A percentile compares a stretch with the other conserved stretches of the same genome.
These are phyloP conservation scores for Colletotrichum filicis DNA, from an alignment of 2,329 filamentous ascomycete genomes.

Conservation along the genomic window DNA sequence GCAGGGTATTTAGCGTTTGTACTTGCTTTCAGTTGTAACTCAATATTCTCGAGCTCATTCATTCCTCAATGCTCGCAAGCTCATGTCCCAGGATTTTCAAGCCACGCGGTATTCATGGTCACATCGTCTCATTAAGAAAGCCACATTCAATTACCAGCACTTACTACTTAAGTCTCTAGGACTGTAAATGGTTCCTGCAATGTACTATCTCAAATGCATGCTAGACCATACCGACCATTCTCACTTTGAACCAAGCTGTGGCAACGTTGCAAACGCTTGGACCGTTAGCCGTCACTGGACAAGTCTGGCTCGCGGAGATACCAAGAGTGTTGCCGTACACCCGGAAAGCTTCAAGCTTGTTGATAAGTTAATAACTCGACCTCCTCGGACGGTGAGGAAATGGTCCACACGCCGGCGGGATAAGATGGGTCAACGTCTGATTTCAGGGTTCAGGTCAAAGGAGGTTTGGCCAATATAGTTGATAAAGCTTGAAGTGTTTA, in stretches of 20 bases:
- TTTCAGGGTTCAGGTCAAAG: not conserved
- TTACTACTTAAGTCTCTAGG: too few relatives aligned
- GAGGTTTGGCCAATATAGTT: not conserved
- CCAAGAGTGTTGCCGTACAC: not conserved
- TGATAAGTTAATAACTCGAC: not conserved
- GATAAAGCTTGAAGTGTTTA: not conserved
- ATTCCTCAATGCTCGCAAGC: not conserved
- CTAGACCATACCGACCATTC: not conserved
- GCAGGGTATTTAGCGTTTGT: not conserved
- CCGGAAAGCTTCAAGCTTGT: not conserved
- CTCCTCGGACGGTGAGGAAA: not conserved
- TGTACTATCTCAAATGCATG: too few relatives aligned
- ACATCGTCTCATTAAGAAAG: not conserved
- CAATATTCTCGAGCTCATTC: not conserved
- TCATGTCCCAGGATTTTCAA: too few relatives aligned
- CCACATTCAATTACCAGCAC: not conserved
- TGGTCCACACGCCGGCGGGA: not conserved
- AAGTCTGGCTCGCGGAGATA: not conserved
- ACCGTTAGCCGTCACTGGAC: too few relatives aligned
- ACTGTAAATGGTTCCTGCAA: too few relatives aligned
- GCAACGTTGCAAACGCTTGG: not conserved
- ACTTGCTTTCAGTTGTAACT: too few relatives aligned
- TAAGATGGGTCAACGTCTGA: not conserved
- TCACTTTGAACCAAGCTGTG: not conserved
- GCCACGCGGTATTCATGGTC: not conserved